phyloP scores from a whole-genome alignment of 352 stramenopile genomes.

The Globisporangium parvum region DNA sequence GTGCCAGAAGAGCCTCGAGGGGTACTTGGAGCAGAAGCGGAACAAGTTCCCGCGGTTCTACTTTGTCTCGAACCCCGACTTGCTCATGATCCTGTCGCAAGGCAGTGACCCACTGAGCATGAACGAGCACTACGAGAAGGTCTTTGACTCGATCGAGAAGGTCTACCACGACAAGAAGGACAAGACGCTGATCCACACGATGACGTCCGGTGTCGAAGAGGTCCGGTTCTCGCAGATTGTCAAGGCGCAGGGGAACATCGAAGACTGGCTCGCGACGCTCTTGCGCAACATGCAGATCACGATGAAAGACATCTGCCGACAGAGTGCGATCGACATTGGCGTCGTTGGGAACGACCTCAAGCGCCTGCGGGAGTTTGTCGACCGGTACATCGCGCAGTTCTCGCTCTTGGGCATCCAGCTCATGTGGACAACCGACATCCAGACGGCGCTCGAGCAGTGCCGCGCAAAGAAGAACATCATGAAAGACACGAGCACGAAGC shows the following conservation, averaged over 20 bases:
- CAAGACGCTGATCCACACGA: conserved; percentile 93
- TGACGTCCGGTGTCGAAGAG: conserved; percentile 93
- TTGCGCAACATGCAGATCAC: conserved; percentile 94
- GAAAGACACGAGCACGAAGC: conserved; percentile 95
- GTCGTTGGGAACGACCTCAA: conserved; percentile 91
- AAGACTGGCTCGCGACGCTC: conserved; percentile 97
- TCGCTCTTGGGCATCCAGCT: conserved; percentile 94
- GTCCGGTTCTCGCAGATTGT: conserved; percentile 94
- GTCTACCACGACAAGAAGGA: conserved; percentile 98
- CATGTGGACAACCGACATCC: conserved; percentile 95
- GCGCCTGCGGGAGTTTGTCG: conserved; percentile 91
- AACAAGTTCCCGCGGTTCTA: conserved; percentile 99
- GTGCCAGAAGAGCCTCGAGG: conserved; percentile 97
- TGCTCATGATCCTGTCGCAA: conserved; percentile 97
- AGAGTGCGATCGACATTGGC: conserved; percentile 91
- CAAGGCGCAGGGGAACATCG: conserved; percentile 97
- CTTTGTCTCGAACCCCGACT: conserved; percentile 96
- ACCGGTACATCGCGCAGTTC: conserved; percentile 94
- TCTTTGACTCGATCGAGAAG: conserved; percentile 98
- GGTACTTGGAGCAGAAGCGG: conserved; percentile 98
- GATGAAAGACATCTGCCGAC: conserved; percentile 96
- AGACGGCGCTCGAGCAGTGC: conserved; percentile 93
- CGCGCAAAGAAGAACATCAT: conserved; percentile 96
- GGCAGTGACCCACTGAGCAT: conserved; percentile 96
- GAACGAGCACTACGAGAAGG: conserved; percentile 99